Evolutionary conservation across 1,284 basidiomycete species (phyloP), one percentile per base, ranked within the genome.

Genomic region (Entoloma clypeatum): DNA sequence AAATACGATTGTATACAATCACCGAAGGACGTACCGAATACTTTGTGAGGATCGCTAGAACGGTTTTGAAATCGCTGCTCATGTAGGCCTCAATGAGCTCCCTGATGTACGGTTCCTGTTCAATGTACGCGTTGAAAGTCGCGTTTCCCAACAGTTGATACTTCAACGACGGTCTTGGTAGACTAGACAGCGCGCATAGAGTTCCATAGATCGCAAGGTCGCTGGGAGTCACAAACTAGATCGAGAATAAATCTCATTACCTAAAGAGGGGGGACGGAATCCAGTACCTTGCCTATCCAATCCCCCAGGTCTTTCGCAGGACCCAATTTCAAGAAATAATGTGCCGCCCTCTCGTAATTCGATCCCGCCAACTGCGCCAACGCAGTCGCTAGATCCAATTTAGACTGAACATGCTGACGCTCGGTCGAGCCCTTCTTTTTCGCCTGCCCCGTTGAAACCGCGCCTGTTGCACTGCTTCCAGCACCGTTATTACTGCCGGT

Each of bases 141-240:
- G 81, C 66, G 53, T 83, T 89, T 43, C 82, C 82, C 18, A 91
- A 61, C 8, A 92, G 67, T 53, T 77, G 74, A 0, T 73, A 55
- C 52, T 83, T 83, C 61, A 93, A 79, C n/a, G 73, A 67, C 0
- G 74, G 67, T 3, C 92, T 79, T 7, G 77, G 65, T 50, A 91
- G 72, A 23, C 77, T 84, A 0, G 90, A 84, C 8, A 95, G 72
- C 2, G 86, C 83, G 52, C 88, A 92, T 0, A 94, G 64, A 0
- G 81, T 81, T 5, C 81, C 85, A 56, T 91, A 94, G 26, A 92
- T 77, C 3, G 88, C 89, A 31, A 94, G 79, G 57, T 94, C 92
- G 1, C 75, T 76, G 0, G 83, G 75, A 1, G 86, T 74, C 30
- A 92, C 67, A 30, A 92, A 72, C 81, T 91, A 52, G 23, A 29